Percentiles rank a stretch among this genome's conserved stretches.
Evolutionary conservation across 345 rosid species (phyloP).

Genomic region (Schrenkiella parvula): DNA sequence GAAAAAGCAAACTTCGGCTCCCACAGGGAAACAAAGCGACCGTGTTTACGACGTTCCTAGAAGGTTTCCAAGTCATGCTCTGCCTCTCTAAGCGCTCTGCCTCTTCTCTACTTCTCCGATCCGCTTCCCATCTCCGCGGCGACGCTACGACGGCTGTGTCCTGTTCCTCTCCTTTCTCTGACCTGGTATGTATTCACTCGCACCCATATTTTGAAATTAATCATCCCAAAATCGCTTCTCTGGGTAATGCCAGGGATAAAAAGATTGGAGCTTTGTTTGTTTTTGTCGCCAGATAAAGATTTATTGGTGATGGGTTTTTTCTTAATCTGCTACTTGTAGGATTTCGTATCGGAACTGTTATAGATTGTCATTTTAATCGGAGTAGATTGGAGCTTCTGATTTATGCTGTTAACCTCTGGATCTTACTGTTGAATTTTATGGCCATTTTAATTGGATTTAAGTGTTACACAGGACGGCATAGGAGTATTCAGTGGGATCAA

Average conservation of each 20-base stretch:
- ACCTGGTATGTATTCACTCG: neutral
- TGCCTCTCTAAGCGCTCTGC: constrained; percentile 18
- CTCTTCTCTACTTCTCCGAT: constrained; percentile 24
- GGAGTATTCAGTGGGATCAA: constrained; percentile 5
- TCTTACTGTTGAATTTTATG: no score
- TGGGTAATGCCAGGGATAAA: neutral
- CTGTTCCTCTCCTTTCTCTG: constrained; percentile 7
- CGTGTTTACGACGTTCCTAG: neutral
- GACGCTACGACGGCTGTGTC: constrained; percentile 11
- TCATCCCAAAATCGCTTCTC: neutral
- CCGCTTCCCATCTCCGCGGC: neutral
- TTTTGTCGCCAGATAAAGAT: neutral
- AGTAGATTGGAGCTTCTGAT: neutral
- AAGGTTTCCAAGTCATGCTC: constrained; percentile 15
- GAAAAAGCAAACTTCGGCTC: neutral
- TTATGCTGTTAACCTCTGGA: neutral
- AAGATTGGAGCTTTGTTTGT: neutral
- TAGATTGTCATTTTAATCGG: neutral
- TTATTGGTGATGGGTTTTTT: neutral
- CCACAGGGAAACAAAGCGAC: neutral
- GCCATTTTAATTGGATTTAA: neutral
- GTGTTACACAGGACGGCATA: constrained; percentile 10
- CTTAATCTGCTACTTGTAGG: neutral
- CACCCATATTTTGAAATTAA: neutral
- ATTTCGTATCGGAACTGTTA: neutral